Conservation (phyloP, 1,284 basidiomycete species). For the Phlebopus sp. region DNA sequence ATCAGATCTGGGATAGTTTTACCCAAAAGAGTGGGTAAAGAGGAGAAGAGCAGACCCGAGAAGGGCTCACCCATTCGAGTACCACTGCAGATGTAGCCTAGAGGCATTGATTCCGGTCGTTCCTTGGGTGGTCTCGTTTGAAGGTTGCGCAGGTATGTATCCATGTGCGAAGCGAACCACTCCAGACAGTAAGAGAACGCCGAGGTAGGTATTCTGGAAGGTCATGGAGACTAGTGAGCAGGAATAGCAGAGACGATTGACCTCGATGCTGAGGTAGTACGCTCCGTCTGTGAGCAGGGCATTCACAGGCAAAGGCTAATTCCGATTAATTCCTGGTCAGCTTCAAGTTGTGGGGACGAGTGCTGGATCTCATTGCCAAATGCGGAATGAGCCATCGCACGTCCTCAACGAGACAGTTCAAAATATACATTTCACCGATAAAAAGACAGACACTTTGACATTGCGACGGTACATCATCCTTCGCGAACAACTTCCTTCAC, state of each 20-base stretch:
- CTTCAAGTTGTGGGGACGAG: neutral
- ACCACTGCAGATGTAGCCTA: conserved; percentile 63
- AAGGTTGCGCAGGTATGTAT: conserved; percentile 72
- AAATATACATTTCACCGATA: too few species aligned
- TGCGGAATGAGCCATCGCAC: too few species aligned
- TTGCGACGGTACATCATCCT: conserved; percentile 30
- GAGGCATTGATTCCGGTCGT: conserved; percentile 57
- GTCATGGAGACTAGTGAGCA: conserved; percentile 14
- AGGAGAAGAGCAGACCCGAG: neutral
- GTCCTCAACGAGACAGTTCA: too few species aligned
- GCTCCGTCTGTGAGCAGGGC: neutral
- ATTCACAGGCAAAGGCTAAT: conserved; percentile 1
- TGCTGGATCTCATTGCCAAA: too few species aligned
- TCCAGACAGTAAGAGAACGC: conserved; percentile 10
- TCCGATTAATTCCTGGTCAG: neutral
- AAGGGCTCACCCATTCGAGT: conserved; percentile 43
- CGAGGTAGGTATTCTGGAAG: conserved; percentile 1
- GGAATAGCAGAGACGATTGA: conserved; percentile 7
- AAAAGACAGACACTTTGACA: too few species aligned
- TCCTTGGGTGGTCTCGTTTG: conserved; percentile 57
- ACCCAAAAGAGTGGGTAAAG: conserved; percentile 6
- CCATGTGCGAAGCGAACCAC: conserved; percentile 27
- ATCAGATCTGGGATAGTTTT: conserved; percentile 40
- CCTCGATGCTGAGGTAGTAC: conserved; percentile 17
- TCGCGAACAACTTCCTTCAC: conserved; percentile 62